A percentile compares a stretch with the other conserved stretches of the same genome.
These are phyloP conservation scores for Pichia cactophila DNA, from an alignment of 1,139 yeast species.

Conservation along the genomic window DNA sequence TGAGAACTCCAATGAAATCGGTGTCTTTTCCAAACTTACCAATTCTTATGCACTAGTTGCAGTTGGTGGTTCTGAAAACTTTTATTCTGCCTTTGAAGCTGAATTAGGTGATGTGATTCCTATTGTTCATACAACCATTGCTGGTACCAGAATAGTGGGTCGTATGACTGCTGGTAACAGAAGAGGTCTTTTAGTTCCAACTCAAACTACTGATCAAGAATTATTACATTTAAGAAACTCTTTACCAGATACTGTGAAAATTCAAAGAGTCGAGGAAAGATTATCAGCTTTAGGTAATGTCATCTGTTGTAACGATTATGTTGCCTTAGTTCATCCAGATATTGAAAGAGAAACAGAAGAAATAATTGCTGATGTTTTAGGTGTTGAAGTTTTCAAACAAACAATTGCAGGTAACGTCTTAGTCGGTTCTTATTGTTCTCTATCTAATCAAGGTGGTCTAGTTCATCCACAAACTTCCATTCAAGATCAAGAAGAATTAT, in stretches of 20 bases:
- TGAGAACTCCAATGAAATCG: conserved; percentile 97
- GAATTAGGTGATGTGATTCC: conserved; percentile 96
- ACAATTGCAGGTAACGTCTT: conserved; percentile 97
- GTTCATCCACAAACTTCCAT: conserved; percentile 97
- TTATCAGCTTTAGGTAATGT: conserved; percentile 95
- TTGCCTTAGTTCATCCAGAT: conserved; percentile 98
- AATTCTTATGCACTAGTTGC: conserved; percentile 95
- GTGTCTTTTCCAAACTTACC: conserved; percentile 94
- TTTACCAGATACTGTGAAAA: conserved; percentile 91
- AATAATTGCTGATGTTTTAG: conserved; percentile 95
- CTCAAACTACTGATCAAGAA: conserved; percentile 98
- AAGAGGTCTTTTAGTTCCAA: conserved; percentile 93
- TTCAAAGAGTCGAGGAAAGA: conserved; percentile 97
- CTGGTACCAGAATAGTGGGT: conserved; percentile 96
- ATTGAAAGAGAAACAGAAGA: conserved; percentile 99
- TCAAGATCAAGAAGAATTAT: conserved; percentile 96
- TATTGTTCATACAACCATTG: conserved; percentile 93
- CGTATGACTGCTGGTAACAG: conserved; percentile 99
- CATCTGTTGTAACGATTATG: conserved; percentile 97
- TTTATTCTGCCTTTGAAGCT: conserved; percentile 95
- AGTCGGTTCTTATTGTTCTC: conserved; percentile 92
- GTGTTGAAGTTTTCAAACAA: conserved; percentile 98
- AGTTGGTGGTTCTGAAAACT: conserved; percentile 96
- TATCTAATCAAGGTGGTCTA: conserved; percentile 95
- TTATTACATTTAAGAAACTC: conserved; percentile 95